These are phyloP conservation scores for Metschnikowia aberdeeniae DNA, from an alignment of 805 yeast species.

Conservation along the genomic window DNA sequence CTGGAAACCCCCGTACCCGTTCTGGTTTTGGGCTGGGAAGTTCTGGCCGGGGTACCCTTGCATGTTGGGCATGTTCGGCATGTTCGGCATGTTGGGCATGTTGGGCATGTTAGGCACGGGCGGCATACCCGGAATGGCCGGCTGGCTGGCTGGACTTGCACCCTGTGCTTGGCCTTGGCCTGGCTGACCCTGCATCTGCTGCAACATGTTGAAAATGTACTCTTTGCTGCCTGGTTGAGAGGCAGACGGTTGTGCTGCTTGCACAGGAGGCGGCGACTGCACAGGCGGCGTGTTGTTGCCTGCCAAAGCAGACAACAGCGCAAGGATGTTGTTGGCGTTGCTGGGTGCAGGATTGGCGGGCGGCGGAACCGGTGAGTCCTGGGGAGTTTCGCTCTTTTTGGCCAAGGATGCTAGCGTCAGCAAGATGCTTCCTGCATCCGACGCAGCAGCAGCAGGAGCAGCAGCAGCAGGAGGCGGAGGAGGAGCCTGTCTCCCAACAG, in stretches of 20 bases:
- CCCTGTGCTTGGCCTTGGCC: not conserved
- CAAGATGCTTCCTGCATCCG: constrained; percentile 59
- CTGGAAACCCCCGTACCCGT: constrained; percentile 1
- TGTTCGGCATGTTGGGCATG: constrained; percentile 9
- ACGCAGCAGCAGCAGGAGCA: constrained; percentile 19
- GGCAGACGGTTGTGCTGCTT: constrained; percentile 8
- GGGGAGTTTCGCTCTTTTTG: constrained; percentile 35
- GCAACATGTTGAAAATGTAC: constrained; percentile 48
- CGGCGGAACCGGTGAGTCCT: constrained; percentile 20
- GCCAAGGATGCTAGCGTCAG: constrained; percentile 68
- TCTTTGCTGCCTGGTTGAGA: constrained; percentile 27
- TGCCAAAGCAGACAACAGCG: constrained; percentile 41
- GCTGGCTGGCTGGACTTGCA: not conserved
- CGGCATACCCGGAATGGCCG: constrained; percentile 8
- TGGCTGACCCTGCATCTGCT: constrained; percentile 40
- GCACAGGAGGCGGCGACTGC: constrained; percentile 13
- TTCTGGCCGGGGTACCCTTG: not conserved
- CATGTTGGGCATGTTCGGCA: constrained; percentile 11
- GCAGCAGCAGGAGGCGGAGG: constrained; percentile 3
- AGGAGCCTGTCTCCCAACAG: constrained; percentile 35
- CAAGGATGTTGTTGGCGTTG: constrained; percentile 38
- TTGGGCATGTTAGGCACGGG: constrained; percentile 6
- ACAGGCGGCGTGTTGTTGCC: constrained; percentile 13
- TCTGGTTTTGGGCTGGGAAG: not conserved
- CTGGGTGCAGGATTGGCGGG: constrained; percentile 14